Evolutionary conservation across 768 basidiomycete species (phyloP).

Genomic region (Suillus subaureus): DNA sequence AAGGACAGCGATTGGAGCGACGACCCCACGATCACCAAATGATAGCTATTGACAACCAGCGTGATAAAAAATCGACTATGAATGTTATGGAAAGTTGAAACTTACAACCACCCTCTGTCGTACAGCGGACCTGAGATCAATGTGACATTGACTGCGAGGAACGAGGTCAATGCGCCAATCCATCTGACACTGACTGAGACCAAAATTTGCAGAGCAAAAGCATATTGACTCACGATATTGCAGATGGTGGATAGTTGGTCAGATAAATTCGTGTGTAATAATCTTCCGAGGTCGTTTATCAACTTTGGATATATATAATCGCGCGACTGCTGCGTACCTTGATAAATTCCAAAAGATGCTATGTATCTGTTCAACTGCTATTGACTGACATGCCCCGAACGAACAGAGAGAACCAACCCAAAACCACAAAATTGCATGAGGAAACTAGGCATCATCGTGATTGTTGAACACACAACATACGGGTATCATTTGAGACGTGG

Average conservation of each 20-base stretch:
- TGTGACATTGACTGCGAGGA: conserved; percentile 40
- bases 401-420: conserved; percentile 17
- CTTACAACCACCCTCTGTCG: conserved; percentile 48
- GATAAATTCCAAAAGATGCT: conserved; percentile 35
- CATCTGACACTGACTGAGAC: conserved; percentile 28
- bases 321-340: conserved; percentile 20
- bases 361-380: conserved; percentile 19
- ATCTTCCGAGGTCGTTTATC: conserved; percentile 26
- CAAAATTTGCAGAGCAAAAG: conserved; percentile 26
- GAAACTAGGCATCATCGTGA: conserved; percentile 15
- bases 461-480: not conserved
- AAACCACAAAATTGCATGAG: conserved; percentile 31
- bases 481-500: not conserved
- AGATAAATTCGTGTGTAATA: conserved; percentile 34
- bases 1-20: conserved; percentile 30
- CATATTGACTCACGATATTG: conserved; percentile 27
- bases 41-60: not conserved
- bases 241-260: conserved; percentile 27
- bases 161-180: conserved; percentile 46
- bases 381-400: not conserved
- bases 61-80: not conserved
- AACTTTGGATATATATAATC: not conserved
- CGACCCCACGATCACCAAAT: conserved; percentile 25
- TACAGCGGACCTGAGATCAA: conserved; percentile 44
- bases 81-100: not conserved